Evolutionary conservation across 2,329 filamentous ascomycete species (phyloP).

Genomic region (Cytospora chrysosperma): DNA sequence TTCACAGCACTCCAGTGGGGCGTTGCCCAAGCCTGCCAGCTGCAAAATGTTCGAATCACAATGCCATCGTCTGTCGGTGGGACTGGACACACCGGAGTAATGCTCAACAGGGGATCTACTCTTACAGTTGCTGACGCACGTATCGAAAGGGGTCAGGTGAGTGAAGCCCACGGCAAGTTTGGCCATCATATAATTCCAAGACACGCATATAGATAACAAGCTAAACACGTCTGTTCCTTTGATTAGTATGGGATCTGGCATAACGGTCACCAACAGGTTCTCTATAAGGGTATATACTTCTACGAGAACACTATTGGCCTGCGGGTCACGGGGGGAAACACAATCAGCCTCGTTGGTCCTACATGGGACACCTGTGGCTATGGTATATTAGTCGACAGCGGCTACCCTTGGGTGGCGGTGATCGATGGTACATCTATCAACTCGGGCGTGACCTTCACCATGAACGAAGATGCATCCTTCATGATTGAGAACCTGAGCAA

Average conservation of each 20-base stretch:
- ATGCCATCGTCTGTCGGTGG: conserved; percentile 39
- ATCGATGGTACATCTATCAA: conserved; percentile 42
- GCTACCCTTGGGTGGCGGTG: conserved; percentile 41
- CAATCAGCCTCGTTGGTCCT: conserved; percentile 40
- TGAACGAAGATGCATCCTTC: conserved; percentile 40
- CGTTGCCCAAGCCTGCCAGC: conserved; percentile 43
- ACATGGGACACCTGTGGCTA: conserved; percentile 42
- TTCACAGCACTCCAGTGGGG: conserved; percentile 46
- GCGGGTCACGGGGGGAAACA: conserved; percentile 38
- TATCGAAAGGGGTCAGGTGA: conserved; percentile 40
- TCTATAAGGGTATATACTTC: conserved; percentile 45
- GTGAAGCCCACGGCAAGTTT: not conserved
- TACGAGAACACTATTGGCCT: conserved; percentile 42
- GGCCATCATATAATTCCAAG: not conserved
- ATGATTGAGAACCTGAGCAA: conserved; percentile 45
- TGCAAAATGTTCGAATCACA: conserved; percentile 44
- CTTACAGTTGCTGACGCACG: conserved; percentile 42
- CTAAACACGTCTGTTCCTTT: not conserved
- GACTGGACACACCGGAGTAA: conserved; percentile 42
- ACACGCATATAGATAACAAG: too few species aligned
- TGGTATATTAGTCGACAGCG: conserved; percentile 38
- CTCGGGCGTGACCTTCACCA: conserved; percentile 41
- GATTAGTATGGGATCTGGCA: conserved; percentile 42
- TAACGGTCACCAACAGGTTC: conserved; percentile 43
- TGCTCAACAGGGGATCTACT: conserved; percentile 41